Evolutionary conservation across 768 basidiomycete species (phyloP), one percentile per base, ranked within the genome.

Genomic region (Sistotremastrum niveocremeum): DNA sequence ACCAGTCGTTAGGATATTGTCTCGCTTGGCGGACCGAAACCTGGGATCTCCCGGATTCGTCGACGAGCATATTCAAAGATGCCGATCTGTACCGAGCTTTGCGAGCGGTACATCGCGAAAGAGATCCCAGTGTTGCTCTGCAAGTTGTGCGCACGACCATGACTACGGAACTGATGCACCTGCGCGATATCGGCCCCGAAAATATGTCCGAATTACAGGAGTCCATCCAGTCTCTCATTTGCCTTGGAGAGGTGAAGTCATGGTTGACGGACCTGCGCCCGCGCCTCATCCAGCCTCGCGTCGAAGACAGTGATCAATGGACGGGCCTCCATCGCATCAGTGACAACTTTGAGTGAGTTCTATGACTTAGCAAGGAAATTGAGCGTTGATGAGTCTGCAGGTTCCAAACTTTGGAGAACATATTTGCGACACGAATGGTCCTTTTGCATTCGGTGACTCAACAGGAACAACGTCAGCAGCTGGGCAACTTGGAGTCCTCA

Each of bases 1-100:
- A 70, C 10, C 63, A 74, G 0, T 65, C 68, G 39, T 71, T 85
- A 67, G 74, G 68, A 34, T 91, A 89, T 60, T 73, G 78, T 37
- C 68, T 97, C 1, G 95, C 85, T 10, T 98, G 95, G 95, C 73
- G 93, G 40, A 94, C 91, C 0, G 87, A 84, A 50, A 82, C 80
- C 1, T 99, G 95, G 95, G 93, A 98, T 61, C 66, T 99, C 29
- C 93, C 93, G 1, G 76, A 84, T 42, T 66, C 68, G 0, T 51
- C 63, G 7, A 61, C 62, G 2, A 61, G 67, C 45, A 63, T 64
- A 28, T 65, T 65, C 30, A 60, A 76, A 6, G 77, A 75, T 28
- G 69, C 73, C 9, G 64, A 79, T 2, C 65, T 97, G 4, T 99
- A 94, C 60, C 68, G 72, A 33, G 79, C 86, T 3, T 67, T 99